phyloP scores from a whole-genome alignment of 306 rosid species.

The Lathyrus tuberosus region DNA sequence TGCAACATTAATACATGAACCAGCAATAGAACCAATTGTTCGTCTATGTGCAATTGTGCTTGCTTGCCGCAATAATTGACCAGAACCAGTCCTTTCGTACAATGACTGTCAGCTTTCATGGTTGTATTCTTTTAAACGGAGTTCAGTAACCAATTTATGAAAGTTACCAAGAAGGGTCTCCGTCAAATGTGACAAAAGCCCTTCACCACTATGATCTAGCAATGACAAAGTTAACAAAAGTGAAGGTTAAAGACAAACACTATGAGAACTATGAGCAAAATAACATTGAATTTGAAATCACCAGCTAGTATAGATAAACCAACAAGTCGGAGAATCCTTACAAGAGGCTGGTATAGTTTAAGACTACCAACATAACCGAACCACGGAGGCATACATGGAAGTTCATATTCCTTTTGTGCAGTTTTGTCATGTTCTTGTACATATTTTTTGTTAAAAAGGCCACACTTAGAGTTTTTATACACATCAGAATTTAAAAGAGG shows the following conservation, averaged over 20 bases:
- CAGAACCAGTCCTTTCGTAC: too few relatives aligned
- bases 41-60: too few relatives aligned
- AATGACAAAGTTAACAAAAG: slow-evolving; percentile 33
- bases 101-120: too few relatives aligned
- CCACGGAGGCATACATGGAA: slow-evolving; percentile 97
- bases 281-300: slow-evolving; percentile 46
- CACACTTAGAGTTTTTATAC: slow-evolving; percentile 47
- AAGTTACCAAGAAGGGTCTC: slow-evolving; percentile 76
- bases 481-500: slow-evolving; percentile 46
- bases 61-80: too few relatives aligned
- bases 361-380: slow-evolving; percentile 62
- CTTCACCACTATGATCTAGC: slow-evolving; percentile 67
- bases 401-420: slow-evolving; percentile 51
- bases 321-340: slow-evolving; percentile 81
- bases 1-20: too few relatives aligned
- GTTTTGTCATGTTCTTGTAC: slow-evolving; percentile 38
- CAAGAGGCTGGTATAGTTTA: slow-evolving; percentile 73
- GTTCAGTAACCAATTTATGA: too few relatives aligned
- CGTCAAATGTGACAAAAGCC: slow-evolving; percentile 60
- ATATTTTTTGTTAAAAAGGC: slow-evolving; percentile 51
- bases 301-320: slow-evolving; percentile 82
- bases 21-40: too few relatives aligned
- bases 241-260: slow-evolving; percentile 26
- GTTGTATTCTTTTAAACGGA: too few relatives aligned
- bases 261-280: slow-evolving; percentile 31